Conservation (phyloP, 805 yeast species). For the Lipomyces spencermartinsiae region DNA sequence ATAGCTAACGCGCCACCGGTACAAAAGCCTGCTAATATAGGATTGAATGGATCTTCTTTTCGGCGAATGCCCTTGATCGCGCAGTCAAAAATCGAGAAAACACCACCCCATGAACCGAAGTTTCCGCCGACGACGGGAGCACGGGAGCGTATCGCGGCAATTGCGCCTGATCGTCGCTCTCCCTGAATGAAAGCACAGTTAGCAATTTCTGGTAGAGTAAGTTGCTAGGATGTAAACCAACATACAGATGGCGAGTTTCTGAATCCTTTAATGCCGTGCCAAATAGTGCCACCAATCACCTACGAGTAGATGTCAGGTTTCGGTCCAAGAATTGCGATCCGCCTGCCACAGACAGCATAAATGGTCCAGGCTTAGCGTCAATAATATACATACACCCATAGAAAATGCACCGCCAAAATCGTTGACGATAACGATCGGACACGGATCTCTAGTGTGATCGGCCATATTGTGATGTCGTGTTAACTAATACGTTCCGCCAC, state of each 20-base stretch:
- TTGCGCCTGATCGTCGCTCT: constrained; percentile 88
- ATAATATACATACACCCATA: constrained; percentile 74
- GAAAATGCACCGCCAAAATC: constrained; percentile 99
- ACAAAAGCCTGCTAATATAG: constrained; percentile 95
- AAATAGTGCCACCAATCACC: constrained; percentile 92
- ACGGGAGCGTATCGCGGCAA: constrained; percentile 89
- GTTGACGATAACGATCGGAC: constrained; percentile 93
- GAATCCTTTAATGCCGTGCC: constrained; percentile 99
- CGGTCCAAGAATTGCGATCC: neutral
- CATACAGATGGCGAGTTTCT: constrained; percentile 80
- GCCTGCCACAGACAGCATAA: neutral
- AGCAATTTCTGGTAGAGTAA: neutral
- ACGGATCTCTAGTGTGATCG: constrained; percentile 98
- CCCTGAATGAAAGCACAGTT: constrained; percentile 59
- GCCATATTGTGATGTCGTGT: constrained; percentile 50
- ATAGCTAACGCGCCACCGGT: constrained; percentile 98
- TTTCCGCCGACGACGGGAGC: constrained; percentile 99
- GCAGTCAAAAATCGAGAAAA: constrained; percentile 95
- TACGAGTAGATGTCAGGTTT: constrained; percentile 25
- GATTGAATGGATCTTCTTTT: constrained; percentile 98
- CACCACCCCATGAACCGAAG: constrained; percentile 99
- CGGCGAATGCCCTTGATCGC: constrained; percentile 92
- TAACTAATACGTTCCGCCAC: neutral
- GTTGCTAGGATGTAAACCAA: neutral
- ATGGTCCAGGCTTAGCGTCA: neutral